A percentile compares a stretch with the other conserved stretches of the same genome.
Conservation (phyloP, 2,329 filamentous ascomycete genomes). For the Boeremia exigua region DNA sequence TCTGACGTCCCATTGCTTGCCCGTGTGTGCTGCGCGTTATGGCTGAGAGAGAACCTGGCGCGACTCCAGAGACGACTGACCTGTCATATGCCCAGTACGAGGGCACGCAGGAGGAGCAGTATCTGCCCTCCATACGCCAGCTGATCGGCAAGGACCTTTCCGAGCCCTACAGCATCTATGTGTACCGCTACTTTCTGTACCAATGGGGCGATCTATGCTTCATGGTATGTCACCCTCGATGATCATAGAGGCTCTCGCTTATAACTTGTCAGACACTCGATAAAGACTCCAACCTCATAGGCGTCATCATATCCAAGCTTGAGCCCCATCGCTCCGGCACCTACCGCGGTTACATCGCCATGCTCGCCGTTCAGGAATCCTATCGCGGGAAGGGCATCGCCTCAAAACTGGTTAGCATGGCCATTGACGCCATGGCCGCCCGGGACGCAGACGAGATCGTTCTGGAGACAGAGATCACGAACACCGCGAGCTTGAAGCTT, state of each 20-base stretch:
- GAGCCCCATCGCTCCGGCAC: slow-evolving; percentile 88
- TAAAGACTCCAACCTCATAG: slow-evolving; percentile 67
- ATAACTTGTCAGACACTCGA: slow-evolving; percentile 38
- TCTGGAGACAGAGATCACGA: slow-evolving; percentile 93
- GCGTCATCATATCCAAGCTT: slow-evolving; percentile 93
- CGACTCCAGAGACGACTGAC: not conserved
- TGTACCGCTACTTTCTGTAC: slow-evolving; percentile 96
- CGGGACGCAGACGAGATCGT: slow-evolving; percentile 91
- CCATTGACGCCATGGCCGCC: slow-evolving; percentile 88
- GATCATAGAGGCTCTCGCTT: not conserved
- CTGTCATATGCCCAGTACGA: slow-evolving; percentile 66
- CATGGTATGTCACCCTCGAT: slow-evolving; percentile 67
- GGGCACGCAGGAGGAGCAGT: slow-evolving; percentile 63
- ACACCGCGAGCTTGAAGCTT: slow-evolving; percentile 84
- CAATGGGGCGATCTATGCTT: slow-evolving; percentile 99
- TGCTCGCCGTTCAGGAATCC: slow-evolving; percentile 87
- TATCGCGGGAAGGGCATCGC: slow-evolving; percentile 85
- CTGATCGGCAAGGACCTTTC: slow-evolving; percentile 96
- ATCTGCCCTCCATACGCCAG: slow-evolving; percentile 86
- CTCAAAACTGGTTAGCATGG: slow-evolving; percentile 84
- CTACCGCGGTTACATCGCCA: slow-evolving; percentile 93
- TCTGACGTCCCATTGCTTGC: not conserved
- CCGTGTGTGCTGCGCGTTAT: slow-evolving; percentile 4
- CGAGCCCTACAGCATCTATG: slow-evolving; percentile 98
- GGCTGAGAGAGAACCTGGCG: slow-evolving; percentile 6